Evolutionary conservation across 2,329 filamentous ascomycete species (phyloP).

Genomic region (Hypoxylon sp.): DNA sequence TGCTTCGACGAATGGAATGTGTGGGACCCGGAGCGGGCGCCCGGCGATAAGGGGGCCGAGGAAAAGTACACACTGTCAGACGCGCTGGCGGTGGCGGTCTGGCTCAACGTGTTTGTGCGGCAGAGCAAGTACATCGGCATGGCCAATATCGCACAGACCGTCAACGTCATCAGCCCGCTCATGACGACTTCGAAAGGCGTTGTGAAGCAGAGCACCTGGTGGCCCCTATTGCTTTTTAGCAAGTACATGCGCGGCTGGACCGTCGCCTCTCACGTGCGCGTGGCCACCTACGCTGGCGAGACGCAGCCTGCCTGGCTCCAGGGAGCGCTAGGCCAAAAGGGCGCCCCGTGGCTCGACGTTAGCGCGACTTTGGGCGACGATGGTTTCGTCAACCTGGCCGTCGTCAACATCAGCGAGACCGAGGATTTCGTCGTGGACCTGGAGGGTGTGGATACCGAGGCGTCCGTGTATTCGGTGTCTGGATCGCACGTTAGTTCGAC

Average conservation of each 20-base stretch:
- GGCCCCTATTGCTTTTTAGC: slow-evolving; percentile 76
- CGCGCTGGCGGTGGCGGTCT: slow-evolving; percentile 78
- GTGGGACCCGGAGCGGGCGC: slow-evolving; percentile 79
- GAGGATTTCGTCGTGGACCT: slow-evolving; percentile 69
- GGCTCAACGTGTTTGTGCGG: slow-evolving; percentile 81
- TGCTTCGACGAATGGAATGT: slow-evolving; percentile 91
- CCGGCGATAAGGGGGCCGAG: slow-evolving; percentile 78
- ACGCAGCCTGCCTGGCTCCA: slow-evolving; percentile 75
- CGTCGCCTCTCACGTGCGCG: slow-evolving; percentile 72
- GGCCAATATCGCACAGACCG: slow-evolving; percentile 81
- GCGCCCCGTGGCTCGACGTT: slow-evolving; percentile 76
- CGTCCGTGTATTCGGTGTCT: slow-evolving; percentile 72
- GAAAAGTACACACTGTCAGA: slow-evolving; percentile 81
- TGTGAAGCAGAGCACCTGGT: slow-evolving; percentile 79
- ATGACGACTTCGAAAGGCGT: slow-evolving; percentile 76
- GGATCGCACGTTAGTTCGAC: slow-evolving; percentile 67
- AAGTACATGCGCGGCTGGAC: slow-evolving; percentile 80
- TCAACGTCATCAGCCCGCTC: slow-evolving; percentile 82
- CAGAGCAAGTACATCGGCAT: slow-evolving; percentile 78
- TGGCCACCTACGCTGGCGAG: slow-evolving; percentile 72
- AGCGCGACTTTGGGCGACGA: slow-evolving; percentile 69
- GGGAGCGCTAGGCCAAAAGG: slow-evolving; percentile 63
- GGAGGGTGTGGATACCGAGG: slow-evolving; percentile 65
- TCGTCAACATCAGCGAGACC: slow-evolving; percentile 77
- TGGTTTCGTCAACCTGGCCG: slow-evolving; percentile 73